A percentile compares a stretch with the other conserved stretches of the same genome.
These are phyloP conservation scores for Nepenthes mirabilis DNA, from an alignment of 148 eudicot genomes.

Conservation along the genomic window DNA sequence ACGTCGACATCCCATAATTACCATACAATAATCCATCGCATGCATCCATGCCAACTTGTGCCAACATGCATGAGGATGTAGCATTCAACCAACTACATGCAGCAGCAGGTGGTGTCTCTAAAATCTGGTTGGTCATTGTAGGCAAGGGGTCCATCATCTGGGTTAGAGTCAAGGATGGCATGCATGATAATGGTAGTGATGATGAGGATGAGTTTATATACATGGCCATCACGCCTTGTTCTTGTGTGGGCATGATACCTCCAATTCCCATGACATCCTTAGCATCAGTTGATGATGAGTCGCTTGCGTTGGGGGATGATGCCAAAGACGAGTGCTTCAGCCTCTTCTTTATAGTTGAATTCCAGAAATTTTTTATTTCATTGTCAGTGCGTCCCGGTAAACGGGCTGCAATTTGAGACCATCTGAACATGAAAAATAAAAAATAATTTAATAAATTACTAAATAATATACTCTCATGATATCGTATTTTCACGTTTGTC, in stretches of 20 bases:
- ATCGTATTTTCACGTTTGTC: too few relatives aligned
- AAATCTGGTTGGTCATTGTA: constrained; percentile 7
- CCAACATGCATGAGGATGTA: not conserved
- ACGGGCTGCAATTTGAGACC: constrained; percentile 77
- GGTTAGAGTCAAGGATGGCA: not conserved
- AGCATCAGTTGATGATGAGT: constrained; percentile 15
- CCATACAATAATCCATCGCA: constrained; percentile 10
- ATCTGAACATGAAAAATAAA: constrained; percentile 18
- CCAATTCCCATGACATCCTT: constrained; percentile 1
- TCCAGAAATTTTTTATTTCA: constrained; percentile 73
- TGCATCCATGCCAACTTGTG: constrained; percentile 7
- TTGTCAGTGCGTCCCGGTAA: constrained; percentile 75
- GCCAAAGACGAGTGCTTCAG: constrained; percentile 21
- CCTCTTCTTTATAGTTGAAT: constrained; percentile 55
- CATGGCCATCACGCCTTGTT: constrained; percentile 13
- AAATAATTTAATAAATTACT: too few relatives aligned
- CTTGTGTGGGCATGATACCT: constrained; percentile 12
- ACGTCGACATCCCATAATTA: constrained; percentile 11
- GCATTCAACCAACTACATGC: constrained; percentile 2
- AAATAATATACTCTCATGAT: too few relatives aligned
- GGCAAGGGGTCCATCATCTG: constrained; percentile 12
- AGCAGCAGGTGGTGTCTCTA: not conserved
- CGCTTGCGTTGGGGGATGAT: constrained; percentile 8
- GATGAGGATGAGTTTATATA: constrained; percentile 29
- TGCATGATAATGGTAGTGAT: not conserved